Evolutionary conservation across 768 basidiomycete species (phyloP).

Genomic region (Leccinum subgranulosum): DNA sequence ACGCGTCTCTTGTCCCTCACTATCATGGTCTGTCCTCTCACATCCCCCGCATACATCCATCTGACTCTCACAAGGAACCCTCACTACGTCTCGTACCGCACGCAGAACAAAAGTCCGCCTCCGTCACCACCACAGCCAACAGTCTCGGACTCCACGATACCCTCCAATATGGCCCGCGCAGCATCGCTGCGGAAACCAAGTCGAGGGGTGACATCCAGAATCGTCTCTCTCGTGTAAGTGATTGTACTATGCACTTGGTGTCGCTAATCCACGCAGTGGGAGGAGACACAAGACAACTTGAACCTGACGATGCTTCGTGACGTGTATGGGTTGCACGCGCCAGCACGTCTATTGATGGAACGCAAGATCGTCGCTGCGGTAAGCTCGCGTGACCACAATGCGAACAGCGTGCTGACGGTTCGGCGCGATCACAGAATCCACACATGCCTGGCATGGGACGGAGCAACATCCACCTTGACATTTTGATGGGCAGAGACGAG

Average conservation of each 20-base stretch:
- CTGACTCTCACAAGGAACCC: slow-evolving; percentile 33
- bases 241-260: neutral
- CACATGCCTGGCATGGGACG: slow-evolving; percentile 62
- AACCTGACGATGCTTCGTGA: slow-evolving; percentile 83
- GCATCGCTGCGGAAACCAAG: slow-evolving; percentile 71
- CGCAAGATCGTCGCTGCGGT: slow-evolving; percentile 80
- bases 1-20: slow-evolving; percentile 17
- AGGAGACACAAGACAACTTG: slow-evolving; percentile 85
- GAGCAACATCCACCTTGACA: slow-evolving; percentile 86
- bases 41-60: neutral
- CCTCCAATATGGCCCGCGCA: slow-evolving; percentile 79
- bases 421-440: slow-evolving; percentile 45
- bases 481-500: slow-evolving; percentile 92
- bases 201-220: slow-evolving; percentile 58
- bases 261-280: slow-evolving; percentile 62
- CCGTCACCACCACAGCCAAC: slow-evolving; percentile 66
- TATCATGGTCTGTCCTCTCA: slow-evolving; percentile 21
- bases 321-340: slow-evolving; percentile 82
- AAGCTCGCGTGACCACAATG: slow-evolving; percentile 5
- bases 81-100: slow-evolving; percentile 67
- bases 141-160: slow-evolving; percentile 85
- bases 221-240: slow-evolving; percentile 73
- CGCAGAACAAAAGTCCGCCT: slow-evolving; percentile 52
- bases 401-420: neutral
- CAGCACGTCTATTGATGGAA: slow-evolving; percentile 92